phyloP scores from a whole-genome alignment of 768 basidiomycete genomes.

The Tricholoma sp. region DNA sequence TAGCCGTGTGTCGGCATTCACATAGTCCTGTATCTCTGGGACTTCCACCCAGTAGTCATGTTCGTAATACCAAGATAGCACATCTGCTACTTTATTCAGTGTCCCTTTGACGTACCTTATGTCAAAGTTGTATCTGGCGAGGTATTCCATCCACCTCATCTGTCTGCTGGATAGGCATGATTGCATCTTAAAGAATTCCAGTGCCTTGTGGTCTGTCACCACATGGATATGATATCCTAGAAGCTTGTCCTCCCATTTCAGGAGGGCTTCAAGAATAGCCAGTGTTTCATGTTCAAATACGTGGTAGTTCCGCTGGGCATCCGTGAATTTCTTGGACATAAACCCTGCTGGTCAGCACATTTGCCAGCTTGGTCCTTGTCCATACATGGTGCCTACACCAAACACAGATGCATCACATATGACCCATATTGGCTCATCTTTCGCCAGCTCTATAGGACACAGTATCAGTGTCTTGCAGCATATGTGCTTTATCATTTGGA shows the following conservation, averaged over 20 bases:
- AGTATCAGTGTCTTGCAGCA: background rate
- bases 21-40: constrained; percentile 2
- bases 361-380: background rate
- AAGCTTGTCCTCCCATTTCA: constrained; percentile 28
- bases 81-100: constrained; percentile 24
- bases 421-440: background rate
- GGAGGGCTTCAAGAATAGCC: constrained; percentile 12
- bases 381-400: background rate
- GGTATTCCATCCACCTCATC: constrained; percentile 23
- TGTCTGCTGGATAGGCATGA: constrained; percentile 10
- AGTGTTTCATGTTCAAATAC: constrained; percentile 14
- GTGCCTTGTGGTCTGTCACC: constrained; percentile 23
- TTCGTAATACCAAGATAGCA: constrained; percentile 23
- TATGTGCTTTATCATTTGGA: constrained; percentile 18
- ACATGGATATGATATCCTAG: constrained; percentile 12
- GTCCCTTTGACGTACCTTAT: constrained; percentile 20
- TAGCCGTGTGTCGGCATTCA: constrained; percentile 12
- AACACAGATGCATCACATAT: background rate
- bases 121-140: constrained; percentile 19
- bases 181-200: constrained; percentile 19
- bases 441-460: background rate
- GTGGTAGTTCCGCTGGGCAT: constrained; percentile 12
- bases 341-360: background rate
- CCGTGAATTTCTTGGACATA: background rate
- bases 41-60: constrained; percentile 9